A percentile compares a stretch with the other conserved stretches of the same genome.
phyloP scores from a whole-genome alignment of 2,329 filamentous ascomycete species.

The Fusarium denticulatum region DNA sequence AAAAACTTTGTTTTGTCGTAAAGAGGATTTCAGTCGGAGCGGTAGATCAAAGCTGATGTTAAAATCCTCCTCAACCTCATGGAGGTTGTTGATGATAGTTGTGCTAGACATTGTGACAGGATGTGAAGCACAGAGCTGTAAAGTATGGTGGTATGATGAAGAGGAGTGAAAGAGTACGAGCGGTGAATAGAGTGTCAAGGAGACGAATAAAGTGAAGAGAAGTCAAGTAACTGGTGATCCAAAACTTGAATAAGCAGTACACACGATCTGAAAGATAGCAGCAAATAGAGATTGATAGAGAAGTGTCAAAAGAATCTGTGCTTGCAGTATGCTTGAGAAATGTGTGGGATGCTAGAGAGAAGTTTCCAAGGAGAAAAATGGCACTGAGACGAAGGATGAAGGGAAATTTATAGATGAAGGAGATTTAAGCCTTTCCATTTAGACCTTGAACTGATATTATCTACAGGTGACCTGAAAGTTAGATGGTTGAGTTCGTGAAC shows the following conservation, averaged over 20 bases:
- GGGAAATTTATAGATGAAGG: background rate
- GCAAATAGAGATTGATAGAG: background rate
- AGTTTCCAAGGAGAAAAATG: fast-evolving
- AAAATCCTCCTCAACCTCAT: background rate
- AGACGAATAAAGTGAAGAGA: background rate
- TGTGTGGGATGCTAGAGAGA: background rate
- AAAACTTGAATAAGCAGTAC: background rate
- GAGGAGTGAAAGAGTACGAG: background rate
- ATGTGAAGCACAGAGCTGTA: background rate
- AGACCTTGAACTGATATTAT: background rate
- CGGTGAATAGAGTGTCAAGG: no score
- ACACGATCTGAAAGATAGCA: background rate
- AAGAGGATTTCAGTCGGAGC: background rate
- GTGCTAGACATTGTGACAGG: background rate
- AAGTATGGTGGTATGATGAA: background rate
- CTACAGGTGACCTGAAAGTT: background rate
- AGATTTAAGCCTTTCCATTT: background rate
- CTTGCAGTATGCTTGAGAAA: background rate
- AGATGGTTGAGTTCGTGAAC: background rate
- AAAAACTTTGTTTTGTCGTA: background rate
- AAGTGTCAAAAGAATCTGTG: background rate
- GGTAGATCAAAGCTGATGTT: background rate
- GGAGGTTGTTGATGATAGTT: background rate
- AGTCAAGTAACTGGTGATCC: background rate
- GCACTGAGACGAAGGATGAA: background rate